Evolutionary conservation across 2,329 filamentous ascomycete genomes (phyloP).

Genomic region (Botrytis fragariae): DNA sequence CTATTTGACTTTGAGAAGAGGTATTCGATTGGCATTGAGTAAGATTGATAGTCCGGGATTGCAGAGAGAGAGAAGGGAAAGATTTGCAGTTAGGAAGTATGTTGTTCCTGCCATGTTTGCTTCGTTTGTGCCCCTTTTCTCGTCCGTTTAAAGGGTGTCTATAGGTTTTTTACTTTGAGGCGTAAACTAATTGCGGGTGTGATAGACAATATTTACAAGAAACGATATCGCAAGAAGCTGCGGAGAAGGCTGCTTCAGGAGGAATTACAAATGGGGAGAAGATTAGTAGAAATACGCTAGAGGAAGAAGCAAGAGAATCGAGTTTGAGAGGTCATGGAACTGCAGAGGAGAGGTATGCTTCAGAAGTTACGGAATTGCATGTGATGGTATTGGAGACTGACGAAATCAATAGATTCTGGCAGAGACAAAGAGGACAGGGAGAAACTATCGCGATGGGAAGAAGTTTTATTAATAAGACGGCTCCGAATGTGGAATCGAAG

Average conservation of each 20-base stretch:
- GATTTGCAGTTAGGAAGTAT: slow-evolving; percentile 75
- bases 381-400: background rate
- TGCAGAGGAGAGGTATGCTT: slow-evolving; percentile 51
- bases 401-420: slow-evolving; percentile 46
- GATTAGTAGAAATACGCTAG: slow-evolving; percentile 63
- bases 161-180: background rate
- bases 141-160: background rate
- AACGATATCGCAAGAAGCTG: slow-evolving; percentile 58
- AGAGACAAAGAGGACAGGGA: slow-evolving; percentile 55
- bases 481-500: slow-evolving; percentile 18
- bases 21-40: slow-evolving; percentile 68
- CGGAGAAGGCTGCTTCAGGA: slow-evolving; percentile 48
- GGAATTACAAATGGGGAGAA: slow-evolving; percentile 54
- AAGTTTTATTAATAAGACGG: slow-evolving; percentile 50
- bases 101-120: slow-evolving; percentile 41
- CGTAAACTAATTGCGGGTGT: background rate
- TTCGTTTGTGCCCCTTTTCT: slow-evolving; percentile 1
- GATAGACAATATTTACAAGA: slow-evolving; percentile 57
- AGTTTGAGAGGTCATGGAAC: slow-evolving; percentile 50
- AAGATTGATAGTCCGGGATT: slow-evolving; percentile 84
- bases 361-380: background rate
- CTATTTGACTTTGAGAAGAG: slow-evolving; percentile 75
- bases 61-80: slow-evolving; percentile 79
- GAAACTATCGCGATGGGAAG: slow-evolving; percentile 58
- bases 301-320: slow-evolving; percentile 58